Percentiles rank a stretch among this genome's conserved stretches.
Conservation (phyloP, 768 basidiomycete genomes). For the Chalciporus piperatus region DNA sequence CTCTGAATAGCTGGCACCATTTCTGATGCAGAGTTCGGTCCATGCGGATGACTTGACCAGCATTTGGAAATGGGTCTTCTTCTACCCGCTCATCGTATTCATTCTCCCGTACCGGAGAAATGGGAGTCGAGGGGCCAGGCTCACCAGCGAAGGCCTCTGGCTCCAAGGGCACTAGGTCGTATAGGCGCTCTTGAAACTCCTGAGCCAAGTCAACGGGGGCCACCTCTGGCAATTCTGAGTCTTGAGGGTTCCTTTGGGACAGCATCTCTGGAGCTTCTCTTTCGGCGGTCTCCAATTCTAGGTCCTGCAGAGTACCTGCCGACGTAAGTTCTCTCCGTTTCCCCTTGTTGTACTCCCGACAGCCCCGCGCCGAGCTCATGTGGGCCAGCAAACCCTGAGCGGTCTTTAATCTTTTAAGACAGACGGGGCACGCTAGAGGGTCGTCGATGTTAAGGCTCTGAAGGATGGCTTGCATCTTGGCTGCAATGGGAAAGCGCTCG, state of each 20-base stretch:
- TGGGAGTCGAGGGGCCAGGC: neutral
- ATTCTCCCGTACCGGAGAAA: neutral
- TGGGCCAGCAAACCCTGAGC: neutral
- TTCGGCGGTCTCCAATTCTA: too few species aligned
- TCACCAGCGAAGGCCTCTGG: neutral
- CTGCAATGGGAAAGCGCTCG: too few species aligned
- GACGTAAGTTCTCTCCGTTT: neutral
- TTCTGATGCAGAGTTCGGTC: neutral
- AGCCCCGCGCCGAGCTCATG: neutral
- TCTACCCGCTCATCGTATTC: neutral
- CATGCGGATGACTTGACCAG: neutral
- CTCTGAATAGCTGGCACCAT: too few species aligned
- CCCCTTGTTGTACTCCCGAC: constrained; percentile 3
- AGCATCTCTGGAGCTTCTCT: neutral
- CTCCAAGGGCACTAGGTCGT: neutral
- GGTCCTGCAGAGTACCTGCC: neutral
- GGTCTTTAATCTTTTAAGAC: neutral
- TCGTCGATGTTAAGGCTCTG: neutral
- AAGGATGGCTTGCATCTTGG: too few species aligned
- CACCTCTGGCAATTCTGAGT: neutral
- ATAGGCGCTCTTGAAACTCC: neutral
- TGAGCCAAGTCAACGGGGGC: neutral
- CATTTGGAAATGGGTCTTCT: neutral
- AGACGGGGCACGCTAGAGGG: neutral
- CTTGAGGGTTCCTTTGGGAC: neutral